A percentile compares a stretch with the other conserved stretches of the same genome.
Conservation (phyloP, 1,284 basidiomycete species). For the Trametes versicolor region DNA sequence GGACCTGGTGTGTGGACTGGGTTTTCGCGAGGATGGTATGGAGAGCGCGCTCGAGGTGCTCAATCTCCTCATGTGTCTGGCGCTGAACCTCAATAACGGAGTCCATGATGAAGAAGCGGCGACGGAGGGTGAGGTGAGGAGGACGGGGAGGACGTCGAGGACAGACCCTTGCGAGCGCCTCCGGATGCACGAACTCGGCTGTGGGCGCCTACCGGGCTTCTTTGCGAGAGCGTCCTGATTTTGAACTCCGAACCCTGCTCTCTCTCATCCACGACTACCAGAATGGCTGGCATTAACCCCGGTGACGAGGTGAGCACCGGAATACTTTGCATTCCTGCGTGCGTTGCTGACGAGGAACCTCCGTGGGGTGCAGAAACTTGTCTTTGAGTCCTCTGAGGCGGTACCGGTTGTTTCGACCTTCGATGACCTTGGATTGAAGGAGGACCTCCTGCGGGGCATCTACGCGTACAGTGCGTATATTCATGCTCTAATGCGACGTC, state of each 20-base stretch:
- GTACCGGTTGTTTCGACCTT: conserved; percentile 89
- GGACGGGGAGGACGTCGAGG: conserved; percentile 20
- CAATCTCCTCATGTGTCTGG: conserved; percentile 95
- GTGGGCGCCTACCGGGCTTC: conserved; percentile 22
- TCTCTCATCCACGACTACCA: conserved; percentile 47
- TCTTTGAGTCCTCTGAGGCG: conserved; percentile 97
- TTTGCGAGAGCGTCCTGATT: conserved; percentile 36
- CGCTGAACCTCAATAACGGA: conserved; percentile 93
- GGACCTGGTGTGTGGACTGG: conserved; percentile 66
- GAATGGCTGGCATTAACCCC: conserved; percentile 82
- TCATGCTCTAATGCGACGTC: conserved; percentile 7
- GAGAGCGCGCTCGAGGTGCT: conserved; percentile 85
- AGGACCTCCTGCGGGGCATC: conserved; percentile 95
- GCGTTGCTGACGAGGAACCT: neutral
- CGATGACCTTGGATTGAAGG: conserved; percentile 94
- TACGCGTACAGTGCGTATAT: conserved; percentile 94
- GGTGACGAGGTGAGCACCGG: conserved; percentile 73
- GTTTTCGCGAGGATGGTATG: conserved; percentile 76
- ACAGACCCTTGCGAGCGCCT: conserved; percentile 20
- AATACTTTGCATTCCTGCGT: neutral
- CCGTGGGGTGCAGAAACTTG: conserved; percentile 74
- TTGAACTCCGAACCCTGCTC: conserved; percentile 66
- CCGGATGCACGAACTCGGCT: conserved; percentile 1
- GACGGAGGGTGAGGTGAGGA: conserved; percentile 7
- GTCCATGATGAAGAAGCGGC: conserved; percentile 67